Percentiles rank a stretch among this genome's conserved stretches.
phyloP scores from a whole-genome alignment of 345 rosid genomes.

The Tarenaya hassleriana region DNA sequence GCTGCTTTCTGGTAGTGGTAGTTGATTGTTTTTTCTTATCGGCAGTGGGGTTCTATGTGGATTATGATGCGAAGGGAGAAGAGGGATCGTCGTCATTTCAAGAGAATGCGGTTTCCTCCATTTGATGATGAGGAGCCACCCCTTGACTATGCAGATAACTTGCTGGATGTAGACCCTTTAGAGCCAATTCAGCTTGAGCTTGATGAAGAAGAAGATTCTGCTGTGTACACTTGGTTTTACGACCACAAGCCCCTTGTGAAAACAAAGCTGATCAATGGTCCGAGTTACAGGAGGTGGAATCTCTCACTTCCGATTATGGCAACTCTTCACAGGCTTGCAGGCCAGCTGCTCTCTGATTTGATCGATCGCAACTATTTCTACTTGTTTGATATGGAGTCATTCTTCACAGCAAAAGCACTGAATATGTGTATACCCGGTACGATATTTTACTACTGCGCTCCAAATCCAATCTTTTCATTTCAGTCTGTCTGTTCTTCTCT shows the following conservation, averaged over 20 bases:
- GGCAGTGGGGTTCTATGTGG: conserved; percentile 99
- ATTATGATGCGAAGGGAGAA: conserved; percentile 99
- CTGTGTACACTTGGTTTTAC: conserved; percentile 95
- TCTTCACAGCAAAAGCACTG: conserved; percentile 94
- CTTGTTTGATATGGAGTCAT: conserved; percentile 98
- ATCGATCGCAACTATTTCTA: conserved; percentile 93
- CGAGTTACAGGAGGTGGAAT: conserved; percentile 98
- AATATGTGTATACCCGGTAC: conserved; percentile 99
- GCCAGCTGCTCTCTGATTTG: conserved; percentile 93
- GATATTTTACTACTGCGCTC: conserved; percentile 12
- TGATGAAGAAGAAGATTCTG: conserved; percentile 98
- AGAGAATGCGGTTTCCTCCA: conserved; percentile 99
- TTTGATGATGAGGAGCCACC: conserved; percentile 99
- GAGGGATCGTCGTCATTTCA: conserved; percentile 97
- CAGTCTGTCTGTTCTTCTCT: neutral
- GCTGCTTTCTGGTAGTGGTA: conserved; percentile 10
- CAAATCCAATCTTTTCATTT: neutral
- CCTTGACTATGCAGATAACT: conserved; percentile 94
- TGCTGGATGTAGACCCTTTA: conserved; percentile 93
- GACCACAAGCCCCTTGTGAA: conserved; percentile 98
- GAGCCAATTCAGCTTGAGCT: conserved; percentile 94
- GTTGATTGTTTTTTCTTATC: conserved; percentile 8
- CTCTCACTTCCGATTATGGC: conserved; percentile 99
- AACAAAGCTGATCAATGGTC: conserved; percentile 97
- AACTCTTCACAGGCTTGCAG: conserved; percentile 94